Evolutionary conservation across 2,329 filamentous ascomycete genomes (phyloP).

Genomic region (Fusarium sacchari): DNA sequence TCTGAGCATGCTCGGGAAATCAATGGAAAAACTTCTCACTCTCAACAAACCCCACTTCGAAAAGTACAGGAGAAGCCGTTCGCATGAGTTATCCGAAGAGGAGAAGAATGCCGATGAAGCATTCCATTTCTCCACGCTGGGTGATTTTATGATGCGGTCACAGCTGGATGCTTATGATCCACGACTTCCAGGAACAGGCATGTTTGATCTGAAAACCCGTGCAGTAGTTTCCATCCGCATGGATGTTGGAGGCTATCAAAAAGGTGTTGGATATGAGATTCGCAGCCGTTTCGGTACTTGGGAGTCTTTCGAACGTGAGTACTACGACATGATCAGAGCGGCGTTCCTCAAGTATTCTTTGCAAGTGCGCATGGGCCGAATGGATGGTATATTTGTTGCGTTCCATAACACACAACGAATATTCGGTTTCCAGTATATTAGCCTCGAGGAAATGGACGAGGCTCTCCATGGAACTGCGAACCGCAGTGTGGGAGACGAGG

Average conservation of each 20-base stretch:
- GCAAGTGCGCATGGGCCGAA: conserved; percentile 95
- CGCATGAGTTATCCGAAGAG: conserved; percentile 75
- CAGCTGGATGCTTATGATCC: conserved; percentile 92
- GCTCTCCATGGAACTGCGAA: conserved; percentile 83
- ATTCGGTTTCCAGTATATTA: conserved; percentile 97
- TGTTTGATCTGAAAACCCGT: conserved; percentile 96
- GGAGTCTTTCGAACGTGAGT: conserved; percentile 95
- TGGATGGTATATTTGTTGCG: conserved; percentile 98
- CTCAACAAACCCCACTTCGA: conserved; percentile 85
- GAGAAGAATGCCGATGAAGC: conserved; percentile 78
- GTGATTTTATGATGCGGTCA: conserved; percentile 92
- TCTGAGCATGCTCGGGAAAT: conserved; percentile 91
- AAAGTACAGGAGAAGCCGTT: conserved; percentile 77
- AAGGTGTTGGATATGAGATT: conserved; percentile 89
- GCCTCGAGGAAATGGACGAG: conserved; percentile 86
- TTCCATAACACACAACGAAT: conserved; percentile 96
- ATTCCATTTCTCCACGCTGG: conserved; percentile 87
- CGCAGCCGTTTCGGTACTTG: conserved; percentile 77
- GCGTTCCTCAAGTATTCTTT: conserved; percentile 97
- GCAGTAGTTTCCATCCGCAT: conserved; percentile 93
- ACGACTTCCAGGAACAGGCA: conserved; percentile 86
- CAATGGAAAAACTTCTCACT: conserved; percentile 95
- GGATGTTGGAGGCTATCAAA: conserved; percentile 76
- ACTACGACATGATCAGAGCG: conserved; percentile 94
- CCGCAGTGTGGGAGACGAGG: conserved; percentile 75